Evolutionary conservation across 2,329 filamentous ascomycete genomes (phyloP), one percentile per base, ranked within the genome.

Genomic region (Pyrenochaeta sp.): DNA sequence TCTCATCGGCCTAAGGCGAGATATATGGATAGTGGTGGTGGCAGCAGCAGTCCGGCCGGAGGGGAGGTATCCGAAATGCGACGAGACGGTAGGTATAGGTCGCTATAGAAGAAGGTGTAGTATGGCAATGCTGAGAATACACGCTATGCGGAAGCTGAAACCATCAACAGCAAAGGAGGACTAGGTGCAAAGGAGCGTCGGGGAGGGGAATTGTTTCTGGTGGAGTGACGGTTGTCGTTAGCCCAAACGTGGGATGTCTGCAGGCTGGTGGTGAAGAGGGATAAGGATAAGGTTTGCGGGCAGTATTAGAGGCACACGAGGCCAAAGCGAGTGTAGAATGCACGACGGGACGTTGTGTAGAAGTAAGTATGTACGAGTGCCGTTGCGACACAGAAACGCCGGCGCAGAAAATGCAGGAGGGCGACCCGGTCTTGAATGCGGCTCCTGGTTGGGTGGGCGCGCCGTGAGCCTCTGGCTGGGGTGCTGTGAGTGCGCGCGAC

Each of bases 141-240:
- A 37, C 46, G 55, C 46, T 51, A 61, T 55, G 55, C 55, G 47
- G 38, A 35, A 52, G 39, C 35, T 68, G 67, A 67, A 67, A 68
- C 62, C 24, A 38, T 35, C 28, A 42, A 57, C 24, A 44, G 42
- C 20, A 43, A 38, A 38, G 29, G 26, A 40, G 27, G 45, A 28
- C 39, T 48, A 46, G 32, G 46, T 39, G 42, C 36, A 46, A 60
- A 55, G 38, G 44, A 51, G 30, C 53, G 59, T 63, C 47, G 57
- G 53, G 55, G 44, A 48, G 36, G 48, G 51, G 59, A 61, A 61
- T 47, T 43, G 52, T 57, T n/a, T n/a, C 58, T 44, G 44, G 35
- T 37, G 35, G 36, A 48, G 35, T 49, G 39, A 41, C 36, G 39
- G 41, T 34, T 30, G 31, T 26, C 31, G 44, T 29, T 44, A 35